Conservation (phyloP, 495 filamentous ascomycete species). For the Aspergillus incahuasiensis region DNA sequence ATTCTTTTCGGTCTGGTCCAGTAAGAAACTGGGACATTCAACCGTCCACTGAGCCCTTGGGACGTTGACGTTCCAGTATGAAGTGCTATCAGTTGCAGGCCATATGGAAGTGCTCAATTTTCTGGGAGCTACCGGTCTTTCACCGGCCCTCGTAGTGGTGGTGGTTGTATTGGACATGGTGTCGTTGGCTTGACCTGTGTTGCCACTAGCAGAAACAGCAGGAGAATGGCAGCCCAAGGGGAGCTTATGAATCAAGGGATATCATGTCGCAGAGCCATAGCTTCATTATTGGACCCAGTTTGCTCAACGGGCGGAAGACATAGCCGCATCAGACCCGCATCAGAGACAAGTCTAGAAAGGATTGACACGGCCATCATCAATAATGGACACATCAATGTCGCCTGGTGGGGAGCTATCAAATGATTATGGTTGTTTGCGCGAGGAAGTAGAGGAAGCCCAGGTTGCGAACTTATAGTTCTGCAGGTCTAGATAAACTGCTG, state of each 20-base stretch:
- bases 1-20: slow-evolving; percentile 42
- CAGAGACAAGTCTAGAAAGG: slow-evolving; percentile 16
- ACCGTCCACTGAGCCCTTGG: slow-evolving; percentile 53
- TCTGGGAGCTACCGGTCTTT: slow-evolving; percentile 22
- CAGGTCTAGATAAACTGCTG: background rate
- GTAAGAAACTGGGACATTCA: slow-evolving; percentile 67
- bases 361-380: slow-evolving; percentile 15
- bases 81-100: slow-evolving; percentile 27
- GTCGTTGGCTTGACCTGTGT: slow-evolving; percentile 15
- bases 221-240: background rate
- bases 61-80: slow-evolving; percentile 81
- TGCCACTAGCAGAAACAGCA: background rate
- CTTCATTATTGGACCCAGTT: slow-evolving; percentile 3
- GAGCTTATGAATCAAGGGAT: slow-evolving; percentile 1
- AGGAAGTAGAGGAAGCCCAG: background rate
- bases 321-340: slow-evolving; percentile 8
- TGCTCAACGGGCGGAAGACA: slow-evolving; percentile 1
- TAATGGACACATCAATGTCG: background rate
- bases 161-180: slow-evolving; percentile 16
- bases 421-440: background rate
- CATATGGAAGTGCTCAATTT: slow-evolving; percentile 12
- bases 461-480: background rate
- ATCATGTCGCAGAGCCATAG: background rate
- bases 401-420: background rate
- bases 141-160: slow-evolving; percentile 16